Percentiles rank a stretch among this genome's conserved stretches.
These are phyloP conservation scores for Globisporangium parvum DNA, from an alignment of 352 stramenopile species.

Conservation along the genomic window DNA sequence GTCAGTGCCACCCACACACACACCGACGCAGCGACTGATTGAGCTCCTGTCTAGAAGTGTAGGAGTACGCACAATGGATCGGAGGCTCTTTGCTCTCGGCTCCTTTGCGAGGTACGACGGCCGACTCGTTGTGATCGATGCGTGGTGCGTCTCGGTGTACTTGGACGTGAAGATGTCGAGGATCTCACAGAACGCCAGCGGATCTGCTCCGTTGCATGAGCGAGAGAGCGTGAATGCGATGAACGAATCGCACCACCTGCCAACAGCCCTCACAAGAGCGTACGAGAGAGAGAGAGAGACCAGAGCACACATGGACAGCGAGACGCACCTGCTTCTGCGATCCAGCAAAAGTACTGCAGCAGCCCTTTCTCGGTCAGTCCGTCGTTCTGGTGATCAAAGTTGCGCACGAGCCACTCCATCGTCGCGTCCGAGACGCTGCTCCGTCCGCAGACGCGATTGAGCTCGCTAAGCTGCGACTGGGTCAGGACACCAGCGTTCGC, in stretches of 20 bases:
- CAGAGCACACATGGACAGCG: too few species aligned
- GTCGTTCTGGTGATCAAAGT: slow-evolving; percentile 37
- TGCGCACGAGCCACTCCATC: slow-evolving; percentile 45
- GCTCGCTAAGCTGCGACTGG: slow-evolving; percentile 22
- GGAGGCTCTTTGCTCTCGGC: slow-evolving; percentile 12
- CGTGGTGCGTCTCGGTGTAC: slow-evolving; percentile 52
- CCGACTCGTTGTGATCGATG: slow-evolving; percentile 27
- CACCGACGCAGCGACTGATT: not conserved
- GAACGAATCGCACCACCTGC: not conserved
- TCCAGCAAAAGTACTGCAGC: slow-evolving; percentile 62
- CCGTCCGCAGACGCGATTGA: slow-evolving; percentile 42
- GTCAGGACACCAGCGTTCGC: slow-evolving; percentile 24
- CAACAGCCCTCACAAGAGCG: not conserved
- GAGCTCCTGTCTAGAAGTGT: not conserved
- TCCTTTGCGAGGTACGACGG: slow-evolving; percentile 7
- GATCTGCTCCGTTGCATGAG: slow-evolving; percentile 24
- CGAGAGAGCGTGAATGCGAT: too few species aligned
- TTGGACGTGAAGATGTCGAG: slow-evolving; percentile 53
- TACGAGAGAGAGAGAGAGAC: not conserved
- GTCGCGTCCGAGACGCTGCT: slow-evolving; percentile 17
- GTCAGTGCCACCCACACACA: not conserved
- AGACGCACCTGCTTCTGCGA: slow-evolving; percentile 49
- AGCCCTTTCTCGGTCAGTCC: slow-evolving; percentile 50
- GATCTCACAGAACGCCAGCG: slow-evolving; percentile 46
- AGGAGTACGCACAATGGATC: slow-evolving; percentile 8